Evolutionary conservation across 2,329 filamentous ascomycete species (phyloP), one percentile per base, ranked within the genome.

Genomic region (Fusarium metavorans): DNA sequence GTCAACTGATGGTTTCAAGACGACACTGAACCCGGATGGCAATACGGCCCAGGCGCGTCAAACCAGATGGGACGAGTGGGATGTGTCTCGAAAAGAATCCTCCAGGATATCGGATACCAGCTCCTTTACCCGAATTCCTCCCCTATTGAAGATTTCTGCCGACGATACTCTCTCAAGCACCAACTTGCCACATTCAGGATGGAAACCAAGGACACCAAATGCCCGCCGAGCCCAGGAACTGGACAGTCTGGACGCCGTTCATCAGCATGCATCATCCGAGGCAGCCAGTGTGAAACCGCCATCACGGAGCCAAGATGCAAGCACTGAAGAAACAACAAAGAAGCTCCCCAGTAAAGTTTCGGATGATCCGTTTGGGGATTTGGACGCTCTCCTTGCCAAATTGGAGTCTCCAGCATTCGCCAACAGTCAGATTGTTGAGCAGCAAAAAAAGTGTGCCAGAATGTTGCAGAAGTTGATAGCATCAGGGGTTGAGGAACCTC

Each of bases 61-160:
- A 45, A 69, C 54, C 52, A 76, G 45, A 63, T 79, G 77, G 77
- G 73, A 76, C 30, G 77, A 79, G 39, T 79, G 77, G 77, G 77
- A 79, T 56, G 52, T 66, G 32, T 73, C 77, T 39, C 68, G 77
- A 64, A 79, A 70, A 61, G 73, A 78, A 59, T 62, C 78, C 9
- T 76, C 75, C 20, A 71, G 69, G 13, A 68, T 78, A n/a, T 77
- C 71, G 5, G 64, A 70, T 25, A 63, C 50, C 7, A 69, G 43
- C 4, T 56, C 65, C 5, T 78, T 75, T 20, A 48, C 71, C n/a
- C 64, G 76, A 16, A 71, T 69, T 16, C 62, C 71, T 5, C 58
- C 77, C 30, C 69, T 75, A 10, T 60, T 76, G 7, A 70, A 66
- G 10, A 48, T 79, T 9, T 66, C 77, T 10, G 57, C 66, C 9